Percentiles rank a stretch among this genome's conserved stretches.
These are phyloP conservation scores for Leptomonas seymouri DNA, from an alignment of 208 protist genomes.

Conservation along the genomic window DNA sequence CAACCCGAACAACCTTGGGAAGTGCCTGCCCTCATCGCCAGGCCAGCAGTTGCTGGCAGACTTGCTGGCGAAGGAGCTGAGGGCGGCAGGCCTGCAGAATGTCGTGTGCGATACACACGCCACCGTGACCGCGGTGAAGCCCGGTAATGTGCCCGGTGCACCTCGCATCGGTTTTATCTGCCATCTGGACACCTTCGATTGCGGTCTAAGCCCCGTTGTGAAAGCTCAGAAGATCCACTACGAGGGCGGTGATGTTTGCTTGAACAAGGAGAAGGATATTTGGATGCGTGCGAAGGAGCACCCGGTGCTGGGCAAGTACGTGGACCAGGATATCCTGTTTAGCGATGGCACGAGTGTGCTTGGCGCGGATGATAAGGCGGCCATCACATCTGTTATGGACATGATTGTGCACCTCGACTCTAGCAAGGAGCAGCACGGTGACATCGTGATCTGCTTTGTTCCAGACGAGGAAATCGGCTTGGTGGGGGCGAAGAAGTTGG, in stretches of 20 bases:
- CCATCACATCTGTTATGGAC: conserved; percentile 78
- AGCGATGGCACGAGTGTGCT: conserved; percentile 89
- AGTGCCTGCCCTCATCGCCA: conserved; percentile 68
- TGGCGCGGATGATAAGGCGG: conserved; percentile 88
- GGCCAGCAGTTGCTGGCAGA: conserved; percentile 87
- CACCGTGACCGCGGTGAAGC: conserved; percentile 81
- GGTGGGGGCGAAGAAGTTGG: conserved; percentile 79
- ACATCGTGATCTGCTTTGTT: conserved; percentile 84
- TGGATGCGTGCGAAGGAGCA: conserved; percentile 65
- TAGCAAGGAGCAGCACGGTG: conserved; percentile 54
- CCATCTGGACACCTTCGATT: conserved; percentile 87
- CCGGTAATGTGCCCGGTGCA: conserved; percentile 52
- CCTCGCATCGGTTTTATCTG: conserved; percentile 85
- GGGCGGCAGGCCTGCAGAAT: conserved; percentile 40
- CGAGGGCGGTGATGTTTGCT: conserved; percentile 71
- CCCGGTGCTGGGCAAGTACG: conserved; percentile 76
- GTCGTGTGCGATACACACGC: conserved; percentile 71
- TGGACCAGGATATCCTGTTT: conserved; percentile 83
- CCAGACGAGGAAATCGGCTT: conserved; percentile 90
- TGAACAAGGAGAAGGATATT: conserved; percentile 76
- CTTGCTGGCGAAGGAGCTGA: conserved; percentile 71
- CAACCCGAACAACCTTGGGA: conserved; percentile 53
- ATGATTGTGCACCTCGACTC: conserved; percentile 65
- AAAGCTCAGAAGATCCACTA: conserved; percentile 75
- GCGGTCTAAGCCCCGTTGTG: conserved; percentile 70